phyloP scores from a whole-genome alignment of 2,329 filamentous ascomycete genomes.

The Exophiala sideris region DNA sequence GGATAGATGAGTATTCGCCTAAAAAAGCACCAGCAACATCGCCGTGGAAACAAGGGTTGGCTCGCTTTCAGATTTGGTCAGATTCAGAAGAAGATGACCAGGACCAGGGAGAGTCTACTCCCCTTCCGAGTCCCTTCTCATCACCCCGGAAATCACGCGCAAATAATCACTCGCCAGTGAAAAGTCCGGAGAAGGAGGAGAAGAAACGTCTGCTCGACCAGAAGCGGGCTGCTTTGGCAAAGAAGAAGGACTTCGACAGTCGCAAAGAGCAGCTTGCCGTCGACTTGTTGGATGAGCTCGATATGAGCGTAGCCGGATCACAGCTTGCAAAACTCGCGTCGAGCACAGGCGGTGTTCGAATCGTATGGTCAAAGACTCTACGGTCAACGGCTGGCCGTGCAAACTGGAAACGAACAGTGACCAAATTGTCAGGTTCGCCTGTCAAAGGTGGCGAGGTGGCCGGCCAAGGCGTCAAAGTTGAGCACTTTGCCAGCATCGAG shows the following conservation, averaged over 20 bases:
- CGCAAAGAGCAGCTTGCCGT: constrained; percentile 53
- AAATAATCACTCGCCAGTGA: constrained; percentile 29
- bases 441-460: constrained; percentile 21
- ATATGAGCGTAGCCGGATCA: constrained; percentile 50
- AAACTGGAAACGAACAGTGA: constrained; percentile 64
- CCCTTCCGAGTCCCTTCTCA: constrained; percentile 22
- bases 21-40: constrained; percentile 37
- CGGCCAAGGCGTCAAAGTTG: constrained; percentile 28
- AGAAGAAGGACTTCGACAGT: constrained; percentile 52
- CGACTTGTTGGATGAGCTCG: constrained; percentile 55
- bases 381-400: constrained; percentile 64
- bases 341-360: constrained; percentile 55
- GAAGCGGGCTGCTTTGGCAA: constrained; percentile 35
- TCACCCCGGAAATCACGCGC: constrained; percentile 28
- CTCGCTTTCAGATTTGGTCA: constrained; percentile 34
- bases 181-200: constrained; percentile 28
- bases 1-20: constrained; percentile 55
- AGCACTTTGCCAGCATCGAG: constrained; percentile 74
- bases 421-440: constrained; percentile 33
- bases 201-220: constrained; percentile 30
- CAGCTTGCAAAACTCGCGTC: constrained; percentile 48
- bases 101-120: constrained; percentile 28
- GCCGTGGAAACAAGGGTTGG: constrained; percentile 22
- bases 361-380: constrained; percentile 62
- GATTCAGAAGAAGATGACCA: constrained; percentile 36